These are phyloP conservation scores for Brettanomyces custersianus DNA, from an alignment of 805 yeast species.

Conservation along the genomic window DNA sequence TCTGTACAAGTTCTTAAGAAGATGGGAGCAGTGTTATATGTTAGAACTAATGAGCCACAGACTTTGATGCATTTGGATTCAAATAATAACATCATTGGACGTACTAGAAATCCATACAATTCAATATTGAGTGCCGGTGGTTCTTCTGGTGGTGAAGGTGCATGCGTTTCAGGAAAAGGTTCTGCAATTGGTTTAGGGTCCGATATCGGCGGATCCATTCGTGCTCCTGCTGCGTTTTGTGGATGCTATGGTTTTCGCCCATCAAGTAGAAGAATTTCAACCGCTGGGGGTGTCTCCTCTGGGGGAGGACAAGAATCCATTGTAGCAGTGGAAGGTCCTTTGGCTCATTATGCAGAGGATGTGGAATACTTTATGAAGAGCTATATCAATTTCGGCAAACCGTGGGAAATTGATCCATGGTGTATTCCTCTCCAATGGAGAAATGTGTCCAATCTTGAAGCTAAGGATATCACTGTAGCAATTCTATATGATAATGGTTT, in stretches of 20 bases:
- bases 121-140: constrained; percentile 57
- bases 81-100: constrained; percentile 49
- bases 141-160: constrained; percentile 70
- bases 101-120: constrained; percentile 51
- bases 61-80: constrained; percentile 63
- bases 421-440: constrained; percentile 47
- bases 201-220: constrained; percentile 65
- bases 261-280: constrained; percentile 43
- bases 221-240: constrained; percentile 59
- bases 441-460: constrained; percentile 29
- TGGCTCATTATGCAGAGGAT: constrained; percentile 57
- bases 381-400: constrained; percentile 53
- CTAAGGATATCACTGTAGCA: constrained; percentile 45
- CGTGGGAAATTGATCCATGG: constrained; percentile 45
- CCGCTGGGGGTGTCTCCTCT: constrained; percentile 39
- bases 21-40: constrained; percentile 54
- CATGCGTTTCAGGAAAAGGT: constrained; percentile 48
- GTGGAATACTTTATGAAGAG: constrained; percentile 58
- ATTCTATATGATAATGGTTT: constrained; percentile 56
- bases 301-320: constrained; percentile 61
- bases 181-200: constrained; percentile 53
- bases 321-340: constrained; percentile 59
- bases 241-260: constrained; percentile 61
- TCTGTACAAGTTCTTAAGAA: constrained; percentile 38
- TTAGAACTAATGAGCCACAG: constrained; percentile 63